Percentiles rank a stretch among this genome's conserved stretches.
Conservation (phyloP, 2,329 filamentous ascomycete species). For the Aspergillus ochraceus region DNA sequence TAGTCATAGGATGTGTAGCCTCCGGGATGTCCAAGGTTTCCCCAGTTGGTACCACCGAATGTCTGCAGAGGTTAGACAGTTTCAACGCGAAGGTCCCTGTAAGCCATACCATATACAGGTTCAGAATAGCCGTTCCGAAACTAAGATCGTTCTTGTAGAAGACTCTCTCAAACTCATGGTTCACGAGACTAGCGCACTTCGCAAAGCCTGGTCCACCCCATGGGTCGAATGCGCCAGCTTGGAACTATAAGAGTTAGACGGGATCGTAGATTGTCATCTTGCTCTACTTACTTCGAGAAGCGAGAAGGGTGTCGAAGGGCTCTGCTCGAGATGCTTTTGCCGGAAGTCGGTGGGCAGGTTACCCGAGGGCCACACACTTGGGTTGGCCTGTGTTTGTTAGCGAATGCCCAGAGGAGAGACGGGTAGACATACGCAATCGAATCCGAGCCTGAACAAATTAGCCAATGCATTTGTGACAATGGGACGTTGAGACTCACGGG, state of each 20-base stretch:
- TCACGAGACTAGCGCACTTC: slow-evolving; percentile 64
- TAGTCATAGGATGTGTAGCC: slow-evolving; percentile 65
- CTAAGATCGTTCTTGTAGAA: slow-evolving; percentile 77
- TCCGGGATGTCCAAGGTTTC: slow-evolving; percentile 70
- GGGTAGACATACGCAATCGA: slow-evolving; percentile 36
- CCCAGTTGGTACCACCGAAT: slow-evolving; percentile 81
- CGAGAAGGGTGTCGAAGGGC: slow-evolving; percentile 65
- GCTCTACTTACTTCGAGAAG: slow-evolving; percentile 53
- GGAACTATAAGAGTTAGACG: slow-evolving; percentile 51
- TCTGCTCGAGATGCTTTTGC: slow-evolving; percentile 57
- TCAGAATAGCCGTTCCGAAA: slow-evolving; percentile 67
- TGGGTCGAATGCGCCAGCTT: slow-evolving; percentile 71
- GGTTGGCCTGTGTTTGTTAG: slow-evolving; percentile 48
- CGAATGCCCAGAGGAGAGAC: not conserved
- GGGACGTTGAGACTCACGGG: slow-evolving; percentile 38
- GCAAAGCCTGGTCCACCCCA: slow-evolving; percentile 73
- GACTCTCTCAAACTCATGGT: slow-evolving; percentile 73
- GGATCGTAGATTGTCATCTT: no score
- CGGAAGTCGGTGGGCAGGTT: slow-evolving; percentile 59
- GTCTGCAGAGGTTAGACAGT: slow-evolving; percentile 41
- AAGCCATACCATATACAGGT: slow-evolving; percentile 67
- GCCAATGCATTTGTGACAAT: not conserved
- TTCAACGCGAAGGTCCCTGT: no score
- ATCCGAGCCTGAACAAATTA: slow-evolving; percentile 33
- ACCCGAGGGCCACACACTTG: slow-evolving; percentile 59